Evolutionary conservation across 768 basidiomycete species (phyloP), one percentile per base, ranked within the genome.

Genomic region (Suillus decipiens): DNA sequence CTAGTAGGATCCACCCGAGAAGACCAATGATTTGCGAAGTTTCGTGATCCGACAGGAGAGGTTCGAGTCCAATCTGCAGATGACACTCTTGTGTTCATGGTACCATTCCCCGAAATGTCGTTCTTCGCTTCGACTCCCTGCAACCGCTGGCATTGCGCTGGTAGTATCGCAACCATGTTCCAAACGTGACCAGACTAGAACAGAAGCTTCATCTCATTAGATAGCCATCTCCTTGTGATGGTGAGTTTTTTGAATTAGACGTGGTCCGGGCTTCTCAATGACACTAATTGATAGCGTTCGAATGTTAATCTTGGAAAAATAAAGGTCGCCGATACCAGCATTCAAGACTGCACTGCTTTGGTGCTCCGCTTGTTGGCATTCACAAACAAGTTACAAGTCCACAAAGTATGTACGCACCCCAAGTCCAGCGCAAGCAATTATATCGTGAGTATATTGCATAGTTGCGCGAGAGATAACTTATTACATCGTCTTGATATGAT

Each of bases 351-450:
- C 31, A 31, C 24, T 28, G 2, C 12, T 50, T 48, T 9, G 48
- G 17, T 47, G 45, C 28, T 48, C 24, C 24, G 24, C 24, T 50
- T 50, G 48, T 17, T 17, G 50, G 50, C 9, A 51, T 31, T 28
- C 28, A 10, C 50, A 51, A 51, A 19, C 42, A 45, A 45, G 10
- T n/a, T 10, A n/a, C 15, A 9, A 31, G 47, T 48, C 6, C 14
- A 24, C 24, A 31, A 33, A n/a, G 51, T n/a, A 33, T 33, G 28
- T 31, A 10, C 17, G 10, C 48, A 50, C 36, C 36, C 22, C 15
- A 56, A 56, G 55, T 39, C 55, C 55, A 28, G 39, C 56, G 11
- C 39, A 3, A 57, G 39, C 28, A 42, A 57, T 53, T 57, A 57
- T 41, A 41, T 57, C 39, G 56, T 41, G 39, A 57, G 24, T 57